Percentiles rank a stretch among this genome's conserved stretches.
phyloP scores from a whole-genome alignment of 2,329 filamentous ascomycete genomes.

The Teratosphaeria epicoccoides region DNA sequence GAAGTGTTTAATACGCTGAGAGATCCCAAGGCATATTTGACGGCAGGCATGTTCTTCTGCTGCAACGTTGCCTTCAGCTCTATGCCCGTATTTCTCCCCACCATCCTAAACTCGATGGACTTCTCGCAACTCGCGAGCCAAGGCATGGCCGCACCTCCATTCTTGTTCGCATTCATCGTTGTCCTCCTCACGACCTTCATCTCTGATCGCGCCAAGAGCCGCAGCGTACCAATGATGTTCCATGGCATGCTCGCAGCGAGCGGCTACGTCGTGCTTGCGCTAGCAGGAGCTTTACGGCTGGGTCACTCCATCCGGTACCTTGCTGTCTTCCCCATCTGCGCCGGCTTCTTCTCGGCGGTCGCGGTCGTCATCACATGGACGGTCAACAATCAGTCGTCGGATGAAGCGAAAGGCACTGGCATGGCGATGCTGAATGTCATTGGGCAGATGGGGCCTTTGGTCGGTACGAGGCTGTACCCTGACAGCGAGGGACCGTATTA shows the following conservation, averaged over 20 bases:
- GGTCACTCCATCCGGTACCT: conserved; percentile 48
- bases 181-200: conserved; percentile 62
- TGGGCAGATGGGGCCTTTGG: conserved; percentile 64
- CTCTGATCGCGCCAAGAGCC: conserved; percentile 56
- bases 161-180: conserved; percentile 60
- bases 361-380: conserved; percentile 81
- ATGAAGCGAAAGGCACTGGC: conserved; percentile 59
- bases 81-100: conserved; percentile 77
- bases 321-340: conserved; percentile 65
- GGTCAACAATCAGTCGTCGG: conserved; percentile 69
- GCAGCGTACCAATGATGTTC: conserved; percentile 56
- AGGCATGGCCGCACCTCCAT: conserved; percentile 71
- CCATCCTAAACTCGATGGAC: conserved; percentile 50
- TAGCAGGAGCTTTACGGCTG: conserved; percentile 29
- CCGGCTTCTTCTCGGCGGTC: conserved; percentile 75
- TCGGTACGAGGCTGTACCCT: conserved; percentile 47
- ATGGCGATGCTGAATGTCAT: conserved; percentile 73
- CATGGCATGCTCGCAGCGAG: conserved; percentile 56
- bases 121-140: conserved; percentile 58
- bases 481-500: conserved; percentile 40
- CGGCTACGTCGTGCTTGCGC: conserved; percentile 37
- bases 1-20: conserved; percentile 50
- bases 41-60: conserved; percentile 73
- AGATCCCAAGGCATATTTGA: conserved; percentile 64
- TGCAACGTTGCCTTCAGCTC: conserved; percentile 82